Evolutionary conservation across 1,284 basidiomycete genomes (phyloP), one percentile per base, ranked within the genome.

Genomic region (Thelephora terrestris): DNA sequence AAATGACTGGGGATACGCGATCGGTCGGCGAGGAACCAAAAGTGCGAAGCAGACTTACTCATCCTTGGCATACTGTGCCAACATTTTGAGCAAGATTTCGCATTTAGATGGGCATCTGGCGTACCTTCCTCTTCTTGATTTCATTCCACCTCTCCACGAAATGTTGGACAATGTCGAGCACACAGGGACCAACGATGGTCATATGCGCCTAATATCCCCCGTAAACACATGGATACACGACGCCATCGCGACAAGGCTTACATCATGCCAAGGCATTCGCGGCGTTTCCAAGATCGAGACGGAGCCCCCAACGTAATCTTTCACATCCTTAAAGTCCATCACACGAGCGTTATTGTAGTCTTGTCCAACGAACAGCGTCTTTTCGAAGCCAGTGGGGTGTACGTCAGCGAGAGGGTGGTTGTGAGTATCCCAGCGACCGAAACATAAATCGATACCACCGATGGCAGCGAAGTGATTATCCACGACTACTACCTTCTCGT

Each of bases 401-500:
- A 81, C 87, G 60, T 97, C 93, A 4, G 92, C 85, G 34, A 95
- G 74, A 1, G 91, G 90, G 59, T 91, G 88, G 36, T 68, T 83
- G 56, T 85, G 78, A 0, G 85, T 91, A 65, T 97, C 94, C 92
- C 93, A 98, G 29, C 94, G 82, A 5, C 94, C 94, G 58, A 92
- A 94, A 68, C 92, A 96, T 17, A 94, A 74, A 61, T 96, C 92
- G 17, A 95, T 75, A 20, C 91, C 91, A 23, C 92, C 89, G 49
- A 91, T 79, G 57, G 78, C 84, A 1, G 85, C 89, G 40, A 71
- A 73, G 58, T 85, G 82, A 61, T 93, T 91, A 65, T 96, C 92
- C 9, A 96, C 85, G 10, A 91, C 75, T 10, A 90, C 82, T 47
- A 88, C 77, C 70, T 79, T 89, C 60, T 91, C 86, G 64, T 91